Evolutionary conservation across 768 basidiomycete species (phyloP).

Genomic region (Boletales sp.): DNA sequence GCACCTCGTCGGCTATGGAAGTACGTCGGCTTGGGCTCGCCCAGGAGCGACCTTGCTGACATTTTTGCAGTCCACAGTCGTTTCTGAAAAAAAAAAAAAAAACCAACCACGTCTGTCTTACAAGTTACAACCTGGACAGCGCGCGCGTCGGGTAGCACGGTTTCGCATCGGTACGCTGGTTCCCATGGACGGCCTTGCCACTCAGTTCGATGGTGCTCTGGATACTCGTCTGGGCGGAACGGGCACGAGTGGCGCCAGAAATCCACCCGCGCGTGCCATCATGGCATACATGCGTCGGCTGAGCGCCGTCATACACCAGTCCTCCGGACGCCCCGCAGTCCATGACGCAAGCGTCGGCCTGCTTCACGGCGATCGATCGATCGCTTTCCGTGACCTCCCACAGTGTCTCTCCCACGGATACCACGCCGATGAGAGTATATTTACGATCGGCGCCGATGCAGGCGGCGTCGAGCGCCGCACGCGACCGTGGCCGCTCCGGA

Average conservation of each 20-base stretch:
- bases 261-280: conserved; percentile 54
- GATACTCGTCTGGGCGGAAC: conserved; percentile 66
- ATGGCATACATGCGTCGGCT: conserved; percentile 56
- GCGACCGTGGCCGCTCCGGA: conserved; percentile 74
- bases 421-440: conserved; percentile 59
- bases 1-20: conserved; percentile 59
- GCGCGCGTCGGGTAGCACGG: conserved; percentile 27
- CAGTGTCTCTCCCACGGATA: conserved; percentile 35
- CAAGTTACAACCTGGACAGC: background rate
- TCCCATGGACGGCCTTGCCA: conserved; percentile 44
- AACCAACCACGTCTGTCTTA: conserved; percentile 50
- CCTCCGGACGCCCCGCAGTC: conserved; percentile 60
- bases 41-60: background rate
- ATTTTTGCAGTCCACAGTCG: conserved; percentile 40
- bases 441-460: conserved; percentile 52
- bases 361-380: conserved; percentile 49
- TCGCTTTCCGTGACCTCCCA: conserved; percentile 54
- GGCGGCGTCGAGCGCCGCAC: conserved; percentile 67
- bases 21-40: conserved; percentile 7
- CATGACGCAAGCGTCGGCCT: conserved; percentile 65
- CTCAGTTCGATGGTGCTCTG: conserved; percentile 50
- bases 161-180: conserved; percentile 60
- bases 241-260: conserved; percentile 52
- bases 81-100: conserved; percentile 44
- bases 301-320: conserved; percentile 43